phyloP scores from a whole-genome alignment of 2,329 filamentous ascomycete species.

The Calonectria pseudoturangicola region DNA sequence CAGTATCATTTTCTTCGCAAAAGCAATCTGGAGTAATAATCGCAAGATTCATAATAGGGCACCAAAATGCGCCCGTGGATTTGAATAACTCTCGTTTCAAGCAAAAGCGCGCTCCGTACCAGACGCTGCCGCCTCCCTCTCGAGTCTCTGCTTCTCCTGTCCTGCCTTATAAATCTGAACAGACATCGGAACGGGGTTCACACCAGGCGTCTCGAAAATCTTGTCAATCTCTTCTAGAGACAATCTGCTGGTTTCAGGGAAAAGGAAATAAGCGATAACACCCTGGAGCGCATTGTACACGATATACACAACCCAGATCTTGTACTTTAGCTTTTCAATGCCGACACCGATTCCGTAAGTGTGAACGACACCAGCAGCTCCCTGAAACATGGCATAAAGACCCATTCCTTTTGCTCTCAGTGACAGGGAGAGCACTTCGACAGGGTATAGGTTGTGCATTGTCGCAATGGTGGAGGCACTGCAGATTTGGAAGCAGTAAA shows the following conservation, averaged over 20 bases:
- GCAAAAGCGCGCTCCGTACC: background rate
- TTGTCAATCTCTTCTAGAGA: constrained; percentile 51
- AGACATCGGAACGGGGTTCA: constrained; percentile 30
- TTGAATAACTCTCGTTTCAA: background rate
- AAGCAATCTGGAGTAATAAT: background rate
- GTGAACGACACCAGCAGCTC: constrained; percentile 48
- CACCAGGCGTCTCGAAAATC: constrained; percentile 48
- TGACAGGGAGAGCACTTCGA: constrained; percentile 48
- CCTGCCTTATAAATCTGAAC: constrained; percentile 37
- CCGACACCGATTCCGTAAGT: constrained; percentile 51
- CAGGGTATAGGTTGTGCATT: constrained; percentile 51
- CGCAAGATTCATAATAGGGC: too few relatives aligned
- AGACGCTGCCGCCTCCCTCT: constrained; percentile 11
- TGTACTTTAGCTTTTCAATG: constrained; percentile 46
- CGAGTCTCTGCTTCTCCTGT: constrained; percentile 27
- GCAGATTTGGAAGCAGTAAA: constrained; percentile 50
- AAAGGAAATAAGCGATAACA: constrained; percentile 46
- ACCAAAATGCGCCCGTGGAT: background rate
- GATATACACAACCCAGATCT: constrained; percentile 52
- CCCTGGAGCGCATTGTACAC: constrained; percentile 47
- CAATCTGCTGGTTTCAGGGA: constrained; percentile 49
- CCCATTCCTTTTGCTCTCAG: constrained; percentile 52
- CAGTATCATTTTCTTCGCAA: background rate
- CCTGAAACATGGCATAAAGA: constrained; percentile 51
- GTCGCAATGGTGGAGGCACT: constrained; percentile 52